Base-by-base conservation (phyloP, 1,139 yeast species). In the Yamadazyma membranifaciens region DNA sequence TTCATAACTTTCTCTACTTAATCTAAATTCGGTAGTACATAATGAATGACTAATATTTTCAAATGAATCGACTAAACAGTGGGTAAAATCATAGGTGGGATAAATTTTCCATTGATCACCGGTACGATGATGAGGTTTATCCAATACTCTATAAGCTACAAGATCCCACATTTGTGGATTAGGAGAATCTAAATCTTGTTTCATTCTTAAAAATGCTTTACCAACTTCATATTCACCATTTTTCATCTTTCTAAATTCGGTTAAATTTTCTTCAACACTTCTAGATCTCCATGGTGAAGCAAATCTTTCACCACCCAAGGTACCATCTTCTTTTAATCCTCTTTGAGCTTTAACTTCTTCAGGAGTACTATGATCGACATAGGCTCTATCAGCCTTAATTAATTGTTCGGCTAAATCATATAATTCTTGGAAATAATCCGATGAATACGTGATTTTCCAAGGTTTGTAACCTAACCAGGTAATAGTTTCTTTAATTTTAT, bases 131-230 rank as follows among this genome's bases (percentile, higher is more conserved):
- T 94, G 98, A 24, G 88, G 80, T 17, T 96, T 91, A 54, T 91
- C 75, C 54, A 94, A 73, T 6, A 94, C 96, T 63, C 99, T 81
- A 69, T 94, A 94, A n/a, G 98, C 98, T 45, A 92, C 95, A 52
- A 92, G 78, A 65, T 94, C 99, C 98, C 99, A 94, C 98, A 94
- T 94, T 69, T 92, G 98, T 15, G 98, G 98, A 51, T 88, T 87
- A 50, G 96, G 95, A 30, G 94, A 86, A n/a, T 65, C 62, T 49
- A 92, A 70, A 60, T 92, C 96, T 73, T 88, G 97, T 63, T 92
- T 92, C 98, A 94, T 92, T 69, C 99, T 83, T 59, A 94, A 74
- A 4, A 91, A 88, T 26, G 96, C 98, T 60, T 87, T 88, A 49
- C 98, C 98, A 33, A 89, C 89, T 51, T 78, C 75, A 66, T 86